phyloP scores from a whole-genome alignment of 2,329 filamentous ascomycete species.

The Fusarium sp. region DNA sequence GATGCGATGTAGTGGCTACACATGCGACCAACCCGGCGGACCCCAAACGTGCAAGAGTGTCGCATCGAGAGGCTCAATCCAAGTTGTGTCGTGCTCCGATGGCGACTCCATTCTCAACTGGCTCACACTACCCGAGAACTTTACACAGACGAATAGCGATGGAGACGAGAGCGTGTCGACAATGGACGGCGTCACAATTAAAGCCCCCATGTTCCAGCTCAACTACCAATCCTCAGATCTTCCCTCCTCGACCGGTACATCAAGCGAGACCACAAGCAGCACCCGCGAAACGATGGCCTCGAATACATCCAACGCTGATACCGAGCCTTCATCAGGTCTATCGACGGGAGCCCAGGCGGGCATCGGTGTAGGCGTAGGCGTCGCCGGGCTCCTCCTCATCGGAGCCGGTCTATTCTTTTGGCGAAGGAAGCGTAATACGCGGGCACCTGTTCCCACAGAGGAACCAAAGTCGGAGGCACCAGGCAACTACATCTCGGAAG shows the following conservation, averaged over 20 bases:
- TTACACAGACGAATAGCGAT: not conserved
- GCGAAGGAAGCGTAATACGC: constrained; percentile 1
- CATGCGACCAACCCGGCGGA: not conserved
- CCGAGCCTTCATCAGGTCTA: constrained; percentile 3
- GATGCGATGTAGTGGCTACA: constrained; percentile 11
- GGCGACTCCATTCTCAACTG: not conserved
- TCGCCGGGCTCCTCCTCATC: constrained; percentile 18
- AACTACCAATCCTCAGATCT: constrained; percentile 39
- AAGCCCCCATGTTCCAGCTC: constrained; percentile 49
- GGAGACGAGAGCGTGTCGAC: not conserved
- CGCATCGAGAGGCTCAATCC: constrained; percentile 25
- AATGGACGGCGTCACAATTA: constrained; percentile 26
- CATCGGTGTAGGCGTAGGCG: constrained; percentile 20
- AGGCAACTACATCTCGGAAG: not conserved
- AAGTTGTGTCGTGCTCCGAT: not conserved
- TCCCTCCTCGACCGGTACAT: constrained; percentile 2
- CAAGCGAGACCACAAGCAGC: not conserved
- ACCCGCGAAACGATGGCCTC: not conserved
- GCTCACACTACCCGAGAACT: constrained; percentile 17
- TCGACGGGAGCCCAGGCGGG: constrained; percentile 34
- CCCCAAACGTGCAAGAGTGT: constrained; percentile 26
- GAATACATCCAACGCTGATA: not conserved
- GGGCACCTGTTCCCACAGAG: not conserved
- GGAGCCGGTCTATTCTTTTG: constrained; percentile 13
- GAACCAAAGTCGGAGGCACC: not conserved